Evolutionary conservation across 257 asterid genomes (phyloP).

Genomic region (Solanum sitiens): DNA sequence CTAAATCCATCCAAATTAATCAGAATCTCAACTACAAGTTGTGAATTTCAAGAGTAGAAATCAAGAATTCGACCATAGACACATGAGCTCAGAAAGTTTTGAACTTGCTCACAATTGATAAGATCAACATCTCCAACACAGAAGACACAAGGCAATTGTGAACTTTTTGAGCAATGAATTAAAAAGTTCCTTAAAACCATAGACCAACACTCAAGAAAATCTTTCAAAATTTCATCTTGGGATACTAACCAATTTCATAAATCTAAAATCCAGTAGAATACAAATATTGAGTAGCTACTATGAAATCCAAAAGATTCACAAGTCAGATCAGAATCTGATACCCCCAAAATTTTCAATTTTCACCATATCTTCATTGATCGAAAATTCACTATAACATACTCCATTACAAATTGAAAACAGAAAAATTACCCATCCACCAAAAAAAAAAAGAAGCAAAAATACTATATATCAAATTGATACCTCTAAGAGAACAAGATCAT

Average conservation of each 20-base stretch:
- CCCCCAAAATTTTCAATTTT: neutral
- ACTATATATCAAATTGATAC: neutral
- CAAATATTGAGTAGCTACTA: neutral
- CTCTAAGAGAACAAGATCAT: slow-evolving; percentile 2
- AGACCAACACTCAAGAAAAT: neutral
- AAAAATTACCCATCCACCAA: neutral
- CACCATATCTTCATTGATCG: neutral
- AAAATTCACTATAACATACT: neutral
- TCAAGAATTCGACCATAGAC: neutral
- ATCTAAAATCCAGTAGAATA: neutral
- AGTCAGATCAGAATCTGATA: neutral
- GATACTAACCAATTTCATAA: neutral
- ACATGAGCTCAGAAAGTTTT: neutral
- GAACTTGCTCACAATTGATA: neutral
- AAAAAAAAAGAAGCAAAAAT: neutral
- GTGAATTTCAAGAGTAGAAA: neutral
- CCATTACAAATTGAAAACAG: neutral
- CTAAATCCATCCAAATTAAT: neutral
- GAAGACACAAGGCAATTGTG: neutral
- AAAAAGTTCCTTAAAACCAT: neutral
- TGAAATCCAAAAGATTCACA: neutral
- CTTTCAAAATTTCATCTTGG: neutral
- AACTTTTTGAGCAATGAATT: neutral
- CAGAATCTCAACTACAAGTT: neutral
- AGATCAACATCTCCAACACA: neutral